Evolutionary conservation across 371 early-diverging fungal genomes (phyloP), one percentile per base, ranked within the genome.

Genomic region (Rhizopus arrhizus): DNA sequence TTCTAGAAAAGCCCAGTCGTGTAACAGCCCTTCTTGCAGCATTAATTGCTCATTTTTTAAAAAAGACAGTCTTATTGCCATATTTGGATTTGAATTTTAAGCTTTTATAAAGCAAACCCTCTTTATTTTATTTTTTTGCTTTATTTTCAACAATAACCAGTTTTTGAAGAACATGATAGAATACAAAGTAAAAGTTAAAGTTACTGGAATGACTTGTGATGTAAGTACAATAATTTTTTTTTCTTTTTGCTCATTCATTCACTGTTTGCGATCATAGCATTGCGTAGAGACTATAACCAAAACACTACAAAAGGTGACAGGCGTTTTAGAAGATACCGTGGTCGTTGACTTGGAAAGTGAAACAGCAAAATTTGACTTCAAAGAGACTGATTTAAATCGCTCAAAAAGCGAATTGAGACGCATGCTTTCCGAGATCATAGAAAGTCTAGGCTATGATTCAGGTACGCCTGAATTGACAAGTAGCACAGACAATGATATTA

Each of bases 171-270:
- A 15, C 15, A 68, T 63, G 68, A 11, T 36, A 29, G 43, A 29
- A 22, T 63, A 60, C 33, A 46, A 38, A 34, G 57, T 68, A 12
- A 53, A 59, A 41, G 42, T 64, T 15, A 53, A 52, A 42, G 51
- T 74, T 9, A 13, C 34, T n/a, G 75, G 75, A 36, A 76, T 76
- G 77, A 76, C 77, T 29, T 76, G 77, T 53, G 49, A 49, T 11
- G 68, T 68, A 68, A 59, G 52, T 10, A 11, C 12, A 41, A 32
- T 32, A 53, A 48, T 8, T 38, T 40, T 4, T 3, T n/a, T 47
- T 12, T 9, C 32, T 11, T 36, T 32, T 28, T 56, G 38, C 28
- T 49, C 29, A 22, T 48, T 48, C 7, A 48, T 29, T 48, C 9
- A 28, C 7, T 12, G 4, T 28, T 8, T 10, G 8, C 40, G 40